Evolutionary conservation across 306 rosid genomes (phyloP), one percentile per base, ranked within the genome.

Genomic region (Vigna unguiculata): DNA sequence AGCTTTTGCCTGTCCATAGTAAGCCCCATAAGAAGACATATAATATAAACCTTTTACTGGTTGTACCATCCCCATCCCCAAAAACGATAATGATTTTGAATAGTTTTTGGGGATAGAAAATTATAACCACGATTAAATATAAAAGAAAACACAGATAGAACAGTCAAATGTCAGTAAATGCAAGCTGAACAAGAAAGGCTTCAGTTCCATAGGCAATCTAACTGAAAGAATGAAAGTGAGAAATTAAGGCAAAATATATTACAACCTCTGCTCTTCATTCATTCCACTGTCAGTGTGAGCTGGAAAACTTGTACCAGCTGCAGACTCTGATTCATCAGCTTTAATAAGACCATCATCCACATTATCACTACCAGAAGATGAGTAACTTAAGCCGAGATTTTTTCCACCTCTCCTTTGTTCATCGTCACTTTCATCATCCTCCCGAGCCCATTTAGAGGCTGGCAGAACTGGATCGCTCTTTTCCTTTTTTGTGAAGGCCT

Each of bases 331-430:
- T 68, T 93, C 98, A 82, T 93, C 93, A 51, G 88, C 87, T 80
- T 83, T 91, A 74, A 58, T 46, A 67, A 80, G 81, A 66, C 85
- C 91, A 78, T 91, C 98, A 72, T 82, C 97, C 58, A 72, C 87
- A 87, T 92, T 93, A 85, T 96, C 99, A 86, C 99, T 96, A 55
- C 99, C 98, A 54, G 99, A 95, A 48, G 99, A 96, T 0, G 99
- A 96, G 82, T 96, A 92, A 86, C 97, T 86, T 79, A 96, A 81
- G 32, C 92, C 97, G 2, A 92, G 91, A 81, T 90, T 96, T 85
- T 83, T 90, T 32, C 83, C 83, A 75, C 83, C 75, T 74, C 77
- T 80, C 81, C 84, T 86, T 74, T 88, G 97, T 53, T 93, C 99
- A 72, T 86, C 96, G 17, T 96, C 99, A 75, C 98, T 96, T 54